Percentiles rank a stretch among this genome's conserved stretches.
phyloP scores from a whole-genome alignment of 2,329 filamentous ascomycete species.

The Endoconidiophora polonica region DNA sequence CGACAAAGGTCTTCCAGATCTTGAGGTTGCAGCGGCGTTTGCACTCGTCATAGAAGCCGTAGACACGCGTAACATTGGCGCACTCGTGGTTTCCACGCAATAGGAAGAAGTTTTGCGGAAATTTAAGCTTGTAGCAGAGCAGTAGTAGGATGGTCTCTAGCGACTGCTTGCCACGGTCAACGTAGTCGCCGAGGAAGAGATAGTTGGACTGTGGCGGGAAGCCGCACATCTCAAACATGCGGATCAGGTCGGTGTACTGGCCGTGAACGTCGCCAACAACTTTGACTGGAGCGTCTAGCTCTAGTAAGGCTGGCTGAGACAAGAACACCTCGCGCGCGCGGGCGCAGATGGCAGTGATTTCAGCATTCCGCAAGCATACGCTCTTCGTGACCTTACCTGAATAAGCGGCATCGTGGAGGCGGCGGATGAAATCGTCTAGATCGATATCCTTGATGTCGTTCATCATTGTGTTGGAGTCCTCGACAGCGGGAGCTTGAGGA shows the following conservation, averaged over 20 bases:
- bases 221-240: slow-evolving; percentile 97
- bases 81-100: slow-evolving; percentile 92
- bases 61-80: slow-evolving; percentile 87
- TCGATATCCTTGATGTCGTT: slow-evolving; percentile 83
- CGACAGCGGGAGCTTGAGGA: slow-evolving; percentile 25
- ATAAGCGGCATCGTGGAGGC: slow-evolving; percentile 85
- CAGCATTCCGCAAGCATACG: slow-evolving; percentile 91
- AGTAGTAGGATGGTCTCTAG: slow-evolving; percentile 86
- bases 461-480: slow-evolving; percentile 41
- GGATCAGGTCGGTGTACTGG: slow-evolving; percentile 88
- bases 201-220: slow-evolving; percentile 88
- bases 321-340: slow-evolving; percentile 79
- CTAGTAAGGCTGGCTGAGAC: slow-evolving; percentile 78
- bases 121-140: slow-evolving; percentile 93
- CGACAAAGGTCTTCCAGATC: slow-evolving; percentile 94
- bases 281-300: slow-evolving; percentile 89
- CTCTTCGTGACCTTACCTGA: slow-evolving; percentile 95
- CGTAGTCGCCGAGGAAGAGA: slow-evolving; percentile 88
- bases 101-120: slow-evolving; percentile 92
- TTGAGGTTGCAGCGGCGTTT: slow-evolving; percentile 93
- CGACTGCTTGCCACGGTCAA: slow-evolving; percentile 90
- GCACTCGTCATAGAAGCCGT: slow-evolving; percentile 97
- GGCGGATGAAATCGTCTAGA: slow-evolving; percentile 91
- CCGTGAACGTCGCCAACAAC: slow-evolving; percentile 95
- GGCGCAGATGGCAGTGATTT: slow-evolving; percentile 85